Evolutionary conservation across 371 early-diverging fungal species (phyloP).

Genomic region (Mycotypha africana): DNA sequence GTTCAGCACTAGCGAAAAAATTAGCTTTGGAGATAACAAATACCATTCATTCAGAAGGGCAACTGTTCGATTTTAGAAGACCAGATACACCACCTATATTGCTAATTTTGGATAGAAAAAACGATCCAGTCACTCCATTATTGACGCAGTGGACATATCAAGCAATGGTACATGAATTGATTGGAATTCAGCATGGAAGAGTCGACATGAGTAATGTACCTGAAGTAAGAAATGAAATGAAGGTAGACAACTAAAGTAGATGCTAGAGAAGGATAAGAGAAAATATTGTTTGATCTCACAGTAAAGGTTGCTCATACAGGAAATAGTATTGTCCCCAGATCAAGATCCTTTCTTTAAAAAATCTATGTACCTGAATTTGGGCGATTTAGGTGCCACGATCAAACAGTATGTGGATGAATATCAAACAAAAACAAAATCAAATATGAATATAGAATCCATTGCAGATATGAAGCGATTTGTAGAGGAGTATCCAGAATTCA

Average conservation of each 20-base stretch:
- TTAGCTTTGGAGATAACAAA: slow-evolving; percentile 80
- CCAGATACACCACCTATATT: slow-evolving; percentile 85
- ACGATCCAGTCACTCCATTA: slow-evolving; percentile 97
- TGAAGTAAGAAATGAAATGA: slow-evolving; percentile 76
- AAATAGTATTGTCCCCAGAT: slow-evolving; percentile 83
- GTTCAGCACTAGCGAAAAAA: slow-evolving; percentile 72
- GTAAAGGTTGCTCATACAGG: slow-evolving; percentile 29
- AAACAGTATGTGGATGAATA: slow-evolving; percentile 92
- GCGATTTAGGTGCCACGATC: slow-evolving; percentile 92
- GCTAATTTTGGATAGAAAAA: slow-evolving; percentile 89
- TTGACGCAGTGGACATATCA: slow-evolving; percentile 99
- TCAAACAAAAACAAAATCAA: slow-evolving; percentile 83
- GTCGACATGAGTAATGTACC: slow-evolving; percentile 85
- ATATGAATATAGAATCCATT: slow-evolving; percentile 89
- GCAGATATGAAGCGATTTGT: slow-evolving; percentile 97
- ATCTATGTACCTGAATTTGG: slow-evolving; percentile 86
- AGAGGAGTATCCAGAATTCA: slow-evolving; percentile 95
- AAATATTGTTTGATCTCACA: background rate
- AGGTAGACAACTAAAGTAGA: slow-evolving; percentile 35
- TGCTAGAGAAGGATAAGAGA: background rate
- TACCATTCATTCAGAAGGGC: slow-evolving; percentile 75
- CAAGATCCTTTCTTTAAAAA: slow-evolving; percentile 90
- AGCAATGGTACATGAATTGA: slow-evolving; percentile 96
- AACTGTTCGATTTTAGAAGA: slow-evolving; percentile 76
- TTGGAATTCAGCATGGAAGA: slow-evolving; percentile 90